Conservation (phyloP, 441 rosid species). For the Adansonia gregorii region DNA sequence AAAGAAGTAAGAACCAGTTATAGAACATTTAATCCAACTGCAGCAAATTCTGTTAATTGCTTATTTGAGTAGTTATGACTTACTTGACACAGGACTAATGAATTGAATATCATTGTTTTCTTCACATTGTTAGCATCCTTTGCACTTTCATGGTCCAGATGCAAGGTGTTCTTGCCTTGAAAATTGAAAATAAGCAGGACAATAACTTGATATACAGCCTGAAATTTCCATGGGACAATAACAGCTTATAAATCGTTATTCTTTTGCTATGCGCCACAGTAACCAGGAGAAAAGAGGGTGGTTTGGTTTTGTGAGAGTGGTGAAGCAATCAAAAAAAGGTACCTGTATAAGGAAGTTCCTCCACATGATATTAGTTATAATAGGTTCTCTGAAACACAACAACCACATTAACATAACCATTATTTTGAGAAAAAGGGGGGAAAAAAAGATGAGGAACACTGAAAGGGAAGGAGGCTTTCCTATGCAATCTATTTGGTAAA, state of each 20-base stretch:
- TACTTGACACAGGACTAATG: conserved; percentile 94
- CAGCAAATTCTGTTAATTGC: not conserved
- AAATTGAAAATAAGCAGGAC: conserved; percentile 82
- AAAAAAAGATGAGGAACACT: not conserved
- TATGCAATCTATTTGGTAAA: not conserved
- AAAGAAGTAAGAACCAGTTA: not conserved
- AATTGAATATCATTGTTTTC: conserved; percentile 89
- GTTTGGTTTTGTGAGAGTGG: not conserved
- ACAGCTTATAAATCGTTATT: not conserved
- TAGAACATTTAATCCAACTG: not conserved
- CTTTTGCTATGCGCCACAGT: not conserved
- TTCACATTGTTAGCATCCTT: conserved; percentile 66
- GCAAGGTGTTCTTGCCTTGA: conserved; percentile 63
- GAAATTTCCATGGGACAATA: conserved; percentile 32
- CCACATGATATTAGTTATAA: conserved; percentile 96
- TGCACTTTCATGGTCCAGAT: conserved; percentile 40
- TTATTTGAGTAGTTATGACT: conserved; percentile 25
- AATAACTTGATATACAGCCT: conserved; percentile 87
- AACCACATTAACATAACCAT: not conserved
- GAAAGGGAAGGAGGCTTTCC: not conserved
- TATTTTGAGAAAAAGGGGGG: not conserved
- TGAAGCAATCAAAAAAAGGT: not conserved
- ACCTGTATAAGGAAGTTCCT: conserved; percentile 95
- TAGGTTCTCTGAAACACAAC: conserved; percentile 73
- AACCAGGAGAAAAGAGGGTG: not conserved